These are phyloP conservation scores for Podospora sp. DNA, from an alignment of 495 filamentous ascomycete genomes.

Conservation along the genomic window DNA sequence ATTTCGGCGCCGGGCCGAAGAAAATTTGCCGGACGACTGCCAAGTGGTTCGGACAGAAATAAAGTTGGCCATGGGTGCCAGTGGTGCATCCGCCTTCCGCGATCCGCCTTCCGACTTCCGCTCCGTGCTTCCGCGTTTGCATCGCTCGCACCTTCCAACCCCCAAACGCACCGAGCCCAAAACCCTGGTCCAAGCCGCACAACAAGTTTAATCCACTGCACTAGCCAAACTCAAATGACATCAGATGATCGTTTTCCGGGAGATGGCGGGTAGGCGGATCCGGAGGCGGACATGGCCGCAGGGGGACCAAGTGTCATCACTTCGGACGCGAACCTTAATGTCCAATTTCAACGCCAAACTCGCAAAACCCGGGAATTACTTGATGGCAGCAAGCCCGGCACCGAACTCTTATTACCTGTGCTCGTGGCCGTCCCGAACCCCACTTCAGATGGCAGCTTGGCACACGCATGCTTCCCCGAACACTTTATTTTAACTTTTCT, in stretches of 20 bases:
- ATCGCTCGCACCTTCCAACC: neutral
- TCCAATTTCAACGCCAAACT: no score
- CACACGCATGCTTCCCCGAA: neutral
- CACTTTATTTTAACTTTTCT: neutral
- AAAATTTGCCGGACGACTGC: neutral
- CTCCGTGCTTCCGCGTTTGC: conserved; percentile 3
- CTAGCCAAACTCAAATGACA: conserved; percentile 9
- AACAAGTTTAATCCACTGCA: neutral
- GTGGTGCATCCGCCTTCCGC: conserved; percentile 18
- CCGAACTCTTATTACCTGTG: no score
- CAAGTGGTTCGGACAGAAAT: neutral
- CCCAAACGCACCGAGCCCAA: neutral
- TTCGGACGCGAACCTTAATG: neutral
- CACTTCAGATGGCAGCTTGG: no score
- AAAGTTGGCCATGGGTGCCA: neutral
- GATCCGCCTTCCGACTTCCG: conserved; percentile 30
- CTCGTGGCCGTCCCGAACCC: no score
- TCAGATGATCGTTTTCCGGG: neutral
- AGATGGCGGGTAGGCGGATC: conserved; percentile 1
- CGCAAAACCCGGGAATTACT: neutral
- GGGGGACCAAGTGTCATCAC: neutral
- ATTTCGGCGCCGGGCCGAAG: neutral
- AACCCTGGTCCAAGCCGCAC: neutral
- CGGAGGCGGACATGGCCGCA: neutral
- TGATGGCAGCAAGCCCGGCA: neutral